A percentile compares a stretch with the other conserved stretches of the same genome.
These are phyloP conservation scores for Brassica napus DNA, from an alignment of 345 rosid genomes.

Conservation along the genomic window DNA sequence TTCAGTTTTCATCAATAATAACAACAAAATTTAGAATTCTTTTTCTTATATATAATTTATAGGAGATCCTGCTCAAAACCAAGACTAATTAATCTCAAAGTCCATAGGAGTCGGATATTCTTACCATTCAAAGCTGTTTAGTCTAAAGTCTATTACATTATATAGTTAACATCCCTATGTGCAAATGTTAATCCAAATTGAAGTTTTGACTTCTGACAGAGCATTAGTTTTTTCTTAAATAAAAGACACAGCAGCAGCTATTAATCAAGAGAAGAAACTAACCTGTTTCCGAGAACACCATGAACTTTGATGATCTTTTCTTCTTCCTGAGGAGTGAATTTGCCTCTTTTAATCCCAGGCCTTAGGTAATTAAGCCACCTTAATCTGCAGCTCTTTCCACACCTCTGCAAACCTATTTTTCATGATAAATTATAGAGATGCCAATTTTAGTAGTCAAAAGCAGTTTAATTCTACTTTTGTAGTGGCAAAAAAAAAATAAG, in stretches of 20 bases:
- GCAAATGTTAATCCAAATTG: background rate
- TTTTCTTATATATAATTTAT: background rate
- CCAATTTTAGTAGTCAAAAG: background rate
- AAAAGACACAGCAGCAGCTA: background rate
- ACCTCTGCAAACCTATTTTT: constrained; percentile 31
- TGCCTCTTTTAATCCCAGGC: constrained; percentile 38
- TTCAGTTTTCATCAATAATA: background rate
- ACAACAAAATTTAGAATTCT: background rate
- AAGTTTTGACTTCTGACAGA: background rate
- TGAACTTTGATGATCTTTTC: constrained; percentile 27
- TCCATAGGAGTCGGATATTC: background rate
- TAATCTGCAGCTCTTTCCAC: constrained; percentile 42
- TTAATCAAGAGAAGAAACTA: background rate
- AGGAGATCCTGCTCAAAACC: background rate
- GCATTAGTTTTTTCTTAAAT: background rate
- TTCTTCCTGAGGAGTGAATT: constrained; percentile 36
- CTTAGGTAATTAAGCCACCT: constrained; percentile 39
- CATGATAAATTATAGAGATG: background rate
- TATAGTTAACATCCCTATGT: background rate
- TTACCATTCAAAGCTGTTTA: background rate
- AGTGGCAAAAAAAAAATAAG: constrained; percentile 32
- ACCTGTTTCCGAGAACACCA: constrained; percentile 39
- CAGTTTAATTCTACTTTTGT: background rate
- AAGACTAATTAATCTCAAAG: background rate
- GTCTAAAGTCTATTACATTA: background rate